phyloP scores from a whole-genome alignment of 1,139 yeast species.

The Protomyces inundatus region DNA sequence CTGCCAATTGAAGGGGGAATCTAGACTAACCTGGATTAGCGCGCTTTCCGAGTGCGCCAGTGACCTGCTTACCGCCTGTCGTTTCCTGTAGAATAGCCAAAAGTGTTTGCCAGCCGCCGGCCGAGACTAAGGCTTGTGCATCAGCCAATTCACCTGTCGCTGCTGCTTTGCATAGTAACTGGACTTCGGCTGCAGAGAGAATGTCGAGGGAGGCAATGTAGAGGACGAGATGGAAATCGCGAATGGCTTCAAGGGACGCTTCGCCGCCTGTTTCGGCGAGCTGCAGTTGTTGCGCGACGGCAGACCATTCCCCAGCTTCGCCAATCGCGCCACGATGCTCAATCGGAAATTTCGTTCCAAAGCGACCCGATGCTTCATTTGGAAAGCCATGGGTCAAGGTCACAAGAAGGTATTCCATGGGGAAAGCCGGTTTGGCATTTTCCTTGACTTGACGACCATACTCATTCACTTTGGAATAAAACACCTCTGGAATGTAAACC shows the following conservation, averaged over 20 bases:
- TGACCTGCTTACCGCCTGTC: background rate
- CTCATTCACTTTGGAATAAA: slow-evolving; percentile 78
- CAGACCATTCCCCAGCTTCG: slow-evolving; percentile 60
- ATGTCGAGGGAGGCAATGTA: slow-evolving; percentile 42
- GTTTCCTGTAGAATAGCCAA: slow-evolving; percentile 46
- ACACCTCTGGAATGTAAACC: slow-evolving; percentile 91
- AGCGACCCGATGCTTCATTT: slow-evolving; percentile 26
- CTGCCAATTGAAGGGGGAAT: background rate
- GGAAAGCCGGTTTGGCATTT: slow-evolving; percentile 93
- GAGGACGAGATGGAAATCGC: slow-evolving; percentile 69
- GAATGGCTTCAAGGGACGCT: slow-evolving; percentile 43
- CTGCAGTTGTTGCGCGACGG: slow-evolving; percentile 48
- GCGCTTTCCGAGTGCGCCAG: background rate
- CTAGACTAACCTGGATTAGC: background rate
- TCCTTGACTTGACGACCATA: slow-evolving; percentile 80
- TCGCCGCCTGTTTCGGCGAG: slow-evolving; percentile 41
- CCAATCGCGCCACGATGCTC: slow-evolving; percentile 46
- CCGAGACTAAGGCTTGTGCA: slow-evolving; percentile 53
- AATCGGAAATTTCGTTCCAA: slow-evolving; percentile 29
- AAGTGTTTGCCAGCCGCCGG: slow-evolving; percentile 72
- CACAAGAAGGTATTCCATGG: slow-evolving; percentile 84
- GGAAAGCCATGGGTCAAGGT: slow-evolving; percentile 94
- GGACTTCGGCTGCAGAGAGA: slow-evolving; percentile 19
- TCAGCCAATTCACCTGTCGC: slow-evolving; percentile 40
- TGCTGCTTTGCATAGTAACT: slow-evolving; percentile 35